Percentiles rank a stretch among this genome's conserved stretches.
phyloP scores from a whole-genome alignment of 208 protist species.

The Leishmania gerbilli region DNA sequence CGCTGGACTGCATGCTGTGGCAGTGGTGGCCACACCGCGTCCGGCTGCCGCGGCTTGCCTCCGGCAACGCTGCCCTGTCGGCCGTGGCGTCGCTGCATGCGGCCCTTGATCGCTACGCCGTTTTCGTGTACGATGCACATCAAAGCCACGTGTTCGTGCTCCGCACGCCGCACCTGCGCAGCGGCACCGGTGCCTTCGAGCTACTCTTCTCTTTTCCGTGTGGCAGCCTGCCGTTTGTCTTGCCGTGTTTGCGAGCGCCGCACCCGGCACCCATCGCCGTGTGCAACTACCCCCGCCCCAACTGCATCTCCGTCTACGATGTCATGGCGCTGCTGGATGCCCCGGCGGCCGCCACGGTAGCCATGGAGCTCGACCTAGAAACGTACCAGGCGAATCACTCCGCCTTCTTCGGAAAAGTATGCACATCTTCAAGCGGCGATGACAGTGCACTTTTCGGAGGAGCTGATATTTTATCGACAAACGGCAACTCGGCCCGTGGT shows the following conservation, averaged over 20 bases:
- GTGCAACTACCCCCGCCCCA: slow-evolving; percentile 58
- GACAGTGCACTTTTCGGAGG: neutral
- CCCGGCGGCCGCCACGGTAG: slow-evolving; percentile 7
- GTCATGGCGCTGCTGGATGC: slow-evolving; percentile 30
- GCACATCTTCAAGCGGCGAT: neutral
- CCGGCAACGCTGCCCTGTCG: slow-evolving; percentile 48
- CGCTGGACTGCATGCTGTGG: slow-evolving; percentile 55
- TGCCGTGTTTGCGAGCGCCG: slow-evolving; percentile 52
- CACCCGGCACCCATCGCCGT: slow-evolving; percentile 68
- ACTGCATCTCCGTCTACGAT: slow-evolving; percentile 64
- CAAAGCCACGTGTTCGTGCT: slow-evolving; percentile 42
- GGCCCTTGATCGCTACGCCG: slow-evolving; percentile 20
- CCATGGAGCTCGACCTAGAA: slow-evolving; percentile 18
- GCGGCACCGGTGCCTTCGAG: slow-evolving; percentile 36
- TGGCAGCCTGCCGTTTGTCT: slow-evolving; percentile 50
- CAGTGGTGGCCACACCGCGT: slow-evolving; percentile 71
- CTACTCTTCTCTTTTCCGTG: slow-evolving; percentile 54
- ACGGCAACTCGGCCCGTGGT: neutral
- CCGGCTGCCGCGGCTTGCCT: slow-evolving; percentile 40
- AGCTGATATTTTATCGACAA: neutral
- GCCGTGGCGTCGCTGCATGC: slow-evolving; percentile 51
- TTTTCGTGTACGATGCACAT: slow-evolving; percentile 72
- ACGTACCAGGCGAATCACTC: slow-evolving; percentile 16
- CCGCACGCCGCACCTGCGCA: slow-evolving; percentile 53
- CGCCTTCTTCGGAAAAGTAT: slow-evolving; percentile 18